phyloP scores from a whole-genome alignment of 2,329 filamentous ascomycete species.

The Aureobasidium sp. region DNA sequence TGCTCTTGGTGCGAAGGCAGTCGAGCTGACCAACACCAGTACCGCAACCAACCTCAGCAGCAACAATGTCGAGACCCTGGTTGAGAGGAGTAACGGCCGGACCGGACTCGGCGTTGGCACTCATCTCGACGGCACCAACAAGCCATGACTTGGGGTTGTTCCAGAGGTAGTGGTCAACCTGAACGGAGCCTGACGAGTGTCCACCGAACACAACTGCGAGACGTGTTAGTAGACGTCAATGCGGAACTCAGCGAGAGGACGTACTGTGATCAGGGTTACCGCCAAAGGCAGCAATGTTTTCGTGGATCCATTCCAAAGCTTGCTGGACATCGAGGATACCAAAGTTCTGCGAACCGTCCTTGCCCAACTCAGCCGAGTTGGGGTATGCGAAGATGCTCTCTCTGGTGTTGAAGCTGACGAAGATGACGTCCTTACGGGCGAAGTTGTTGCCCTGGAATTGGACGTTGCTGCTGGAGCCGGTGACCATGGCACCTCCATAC shows the following conservation, averaged over 20 bases:
- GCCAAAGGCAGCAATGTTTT: constrained; percentile 10
- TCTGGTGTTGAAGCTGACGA: constrained; percentile 11
- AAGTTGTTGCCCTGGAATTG: constrained; percentile 20
- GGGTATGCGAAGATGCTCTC: constrained; percentile 10
- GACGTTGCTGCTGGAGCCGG: constrained; percentile 15
- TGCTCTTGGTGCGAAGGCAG: constrained; percentile 29
- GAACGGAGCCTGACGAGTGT: constrained; percentile 28
- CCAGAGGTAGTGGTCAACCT: constrained; percentile 33
- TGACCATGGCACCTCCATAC: constrained; percentile 13
- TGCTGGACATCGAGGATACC: constrained; percentile 10
- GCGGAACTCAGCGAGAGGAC: too few species aligned
- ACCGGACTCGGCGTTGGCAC: constrained; percentile 34
- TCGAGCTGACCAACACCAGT: constrained; percentile 27
- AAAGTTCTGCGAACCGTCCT: constrained; percentile 7
- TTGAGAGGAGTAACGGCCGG: constrained; percentile 32
- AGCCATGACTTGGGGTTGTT: constrained; percentile 11
- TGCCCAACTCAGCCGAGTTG: constrained; percentile 9
- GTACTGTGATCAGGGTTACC: constrained; percentile 1
- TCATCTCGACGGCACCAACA: constrained; percentile 28
- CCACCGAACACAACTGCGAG: constrained; percentile 14
- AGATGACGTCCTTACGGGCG: constrained; percentile 9
- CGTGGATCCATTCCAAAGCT: constrained; percentile 5
- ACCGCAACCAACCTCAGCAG: constrained; percentile 30
- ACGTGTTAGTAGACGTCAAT: too few species aligned
- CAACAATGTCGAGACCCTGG: constrained; percentile 31